Percentiles rank a stretch among this genome's conserved stretches.
Evolutionary conservation across 1,284 basidiomycete genomes (phyloP).

Genomic region (Termitomyces sp.): DNA sequence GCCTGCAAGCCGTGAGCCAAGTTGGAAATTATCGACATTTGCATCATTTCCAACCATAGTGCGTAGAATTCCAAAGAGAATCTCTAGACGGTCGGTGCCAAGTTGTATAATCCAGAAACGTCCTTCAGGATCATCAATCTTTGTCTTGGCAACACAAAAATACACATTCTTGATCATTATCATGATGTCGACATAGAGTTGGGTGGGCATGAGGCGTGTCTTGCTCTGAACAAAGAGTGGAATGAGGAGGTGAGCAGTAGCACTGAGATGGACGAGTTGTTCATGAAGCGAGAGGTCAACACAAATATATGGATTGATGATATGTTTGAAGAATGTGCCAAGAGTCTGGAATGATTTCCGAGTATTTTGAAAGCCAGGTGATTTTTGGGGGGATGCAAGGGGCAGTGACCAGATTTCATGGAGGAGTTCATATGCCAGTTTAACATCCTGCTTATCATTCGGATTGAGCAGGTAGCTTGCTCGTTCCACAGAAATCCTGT

Average conservation of each 20-base stretch:
- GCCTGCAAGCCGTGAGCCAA: constrained; percentile 20
- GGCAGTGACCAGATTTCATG: constrained; percentile 25
- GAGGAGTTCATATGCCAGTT: constrained; percentile 24
- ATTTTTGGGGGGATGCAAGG: constrained; percentile 1
- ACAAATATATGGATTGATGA: constrained; percentile 30
- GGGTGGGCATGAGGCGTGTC: constrained; percentile 19
- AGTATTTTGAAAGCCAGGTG: constrained; percentile 17
- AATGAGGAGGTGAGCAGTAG: constrained; percentile 20
- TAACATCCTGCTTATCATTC: constrained; percentile 31
- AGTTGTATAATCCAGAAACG: constrained; percentile 32
- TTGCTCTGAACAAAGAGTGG: neutral
- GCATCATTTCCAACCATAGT: constrained; percentile 32
- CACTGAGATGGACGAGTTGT: constrained; percentile 32
- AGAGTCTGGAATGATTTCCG: constrained; percentile 22
- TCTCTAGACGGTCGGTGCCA: constrained; percentile 33
- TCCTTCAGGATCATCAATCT: constrained; percentile 28
- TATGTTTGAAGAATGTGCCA: constrained; percentile 22
- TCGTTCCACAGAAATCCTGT: constrained; percentile 9
- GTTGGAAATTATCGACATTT: constrained; percentile 30
- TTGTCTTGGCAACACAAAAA: constrained; percentile 35
- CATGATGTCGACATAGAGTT: constrained; percentile 31
- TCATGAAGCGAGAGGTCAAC: constrained; percentile 29
- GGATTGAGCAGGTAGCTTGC: constrained; percentile 26
- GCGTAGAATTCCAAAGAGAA: constrained; percentile 30
- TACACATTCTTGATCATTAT: constrained; percentile 36